Base-by-base conservation (phyloP, 2,329 filamentous ascomycete genomes). In the Alternaria brassicae region DNA sequence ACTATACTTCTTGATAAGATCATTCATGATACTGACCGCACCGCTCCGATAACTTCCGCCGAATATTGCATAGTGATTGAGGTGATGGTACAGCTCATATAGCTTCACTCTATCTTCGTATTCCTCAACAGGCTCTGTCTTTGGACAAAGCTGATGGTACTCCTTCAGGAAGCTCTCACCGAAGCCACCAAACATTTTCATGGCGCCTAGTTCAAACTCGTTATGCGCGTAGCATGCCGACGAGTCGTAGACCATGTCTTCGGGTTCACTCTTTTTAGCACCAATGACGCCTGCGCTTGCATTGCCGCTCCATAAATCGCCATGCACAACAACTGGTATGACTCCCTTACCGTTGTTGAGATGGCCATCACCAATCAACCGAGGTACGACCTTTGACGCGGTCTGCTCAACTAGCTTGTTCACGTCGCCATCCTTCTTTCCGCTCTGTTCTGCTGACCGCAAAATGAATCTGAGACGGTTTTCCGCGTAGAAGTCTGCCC, bases 121-220 rank as follows among this genome's bases (percentile, higher is more conserved):
- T 81, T 98, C 93, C 10, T 85, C 87, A 10, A 82, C 84, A 0
- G 93, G 93, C 74, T 96, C 91, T 8, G 90, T 89, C 80, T 90
- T 96, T 0, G 90, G 90, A 45, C 93, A 88, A 23, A 92, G 72
- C 37, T 81, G 76, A 74, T 91, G 86, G 75, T 97, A 98, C 73
- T 95, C 91, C 30, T 84, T 84, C 83, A 91, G 88, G 70, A 97
- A 96, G 1, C 72, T 77, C 0, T 77, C 70, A 0, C 88, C 88
- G 77, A 96, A 97, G 0, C 94, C 94, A 0, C 93, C 93, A 83
- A 97, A 98, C 93, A 97, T 96, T 51, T 85, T 86, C 93, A 97
- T 97, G 66, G 96, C 97, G 0, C 94, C 94, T 52, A 96, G 81
- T 67, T 97, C 94, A 77, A 89, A 97, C 81, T 98, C 94, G 2